Percentiles rank a stretch among this genome's conserved stretches.
Conservation (phyloP, 805 yeast genomes). For the Scheffersomyces ergatensis region DNA sequence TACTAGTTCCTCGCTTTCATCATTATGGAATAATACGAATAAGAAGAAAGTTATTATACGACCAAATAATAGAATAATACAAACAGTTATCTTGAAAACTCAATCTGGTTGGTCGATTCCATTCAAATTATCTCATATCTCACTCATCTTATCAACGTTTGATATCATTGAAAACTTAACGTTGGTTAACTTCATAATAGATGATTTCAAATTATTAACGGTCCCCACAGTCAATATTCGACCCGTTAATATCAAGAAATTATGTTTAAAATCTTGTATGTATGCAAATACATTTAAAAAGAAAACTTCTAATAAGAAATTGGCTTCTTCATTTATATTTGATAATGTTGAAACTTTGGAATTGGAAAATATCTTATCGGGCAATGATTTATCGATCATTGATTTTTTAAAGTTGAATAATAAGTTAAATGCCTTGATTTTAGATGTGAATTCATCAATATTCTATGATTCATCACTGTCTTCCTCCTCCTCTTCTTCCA, state of each 20-base stretch:
- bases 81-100: conserved; percentile 36
- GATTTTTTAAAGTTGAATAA: conserved; percentile 41
- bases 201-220: conserved; percentile 26
- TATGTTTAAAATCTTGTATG: conserved; percentile 19
- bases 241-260: conserved; percentile 20
- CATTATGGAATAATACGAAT: conserved; percentile 2
- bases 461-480: conserved; percentile 18
- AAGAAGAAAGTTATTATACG: conserved; percentile 5
- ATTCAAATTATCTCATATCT: conserved; percentile 40
- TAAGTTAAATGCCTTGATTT: conserved; percentile 31
- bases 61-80: conserved; percentile 17
- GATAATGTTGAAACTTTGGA: conserved; percentile 34
- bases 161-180: conserved; percentile 38
- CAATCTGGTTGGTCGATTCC: conserved; percentile 55
- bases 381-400: conserved; percentile 47
- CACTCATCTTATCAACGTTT: conserved; percentile 43
- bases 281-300: conserved; percentile 13
- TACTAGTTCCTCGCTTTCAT: not conserved
- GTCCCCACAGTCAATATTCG: conserved; percentile 2
- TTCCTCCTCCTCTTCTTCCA: not conserved
- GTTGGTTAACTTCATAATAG: conserved; percentile 48
- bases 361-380: conserved; percentile 37
- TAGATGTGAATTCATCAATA: conserved; percentile 50
- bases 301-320: conserved; percentile 10
- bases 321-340: conserved; percentile 31